These are phyloP conservation scores for Podaxis sp. DNA, from an alignment of 768 basidiomycete genomes.

Conservation along the genomic window DNA sequence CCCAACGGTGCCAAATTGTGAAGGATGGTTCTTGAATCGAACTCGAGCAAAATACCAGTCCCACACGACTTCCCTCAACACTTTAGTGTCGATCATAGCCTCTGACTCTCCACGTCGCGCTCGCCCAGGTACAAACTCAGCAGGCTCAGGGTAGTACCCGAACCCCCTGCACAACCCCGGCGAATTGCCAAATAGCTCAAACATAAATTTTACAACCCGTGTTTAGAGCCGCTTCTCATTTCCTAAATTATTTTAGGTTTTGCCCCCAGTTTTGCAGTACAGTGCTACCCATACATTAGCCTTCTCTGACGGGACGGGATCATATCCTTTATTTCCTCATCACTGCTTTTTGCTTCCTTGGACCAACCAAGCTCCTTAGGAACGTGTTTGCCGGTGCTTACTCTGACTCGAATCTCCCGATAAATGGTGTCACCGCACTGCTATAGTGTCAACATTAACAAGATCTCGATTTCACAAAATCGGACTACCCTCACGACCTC, in stretches of 20 bases:
- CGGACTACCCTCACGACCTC: not conserved
- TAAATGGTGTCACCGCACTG: not conserved
- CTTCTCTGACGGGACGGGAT: constrained; percentile 4
- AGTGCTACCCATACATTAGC: not conserved
- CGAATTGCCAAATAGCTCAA: not conserved
- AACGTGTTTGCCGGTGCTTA: not conserved
- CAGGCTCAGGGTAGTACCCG: not conserved
- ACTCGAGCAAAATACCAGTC: not conserved
- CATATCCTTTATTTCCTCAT: not conserved
- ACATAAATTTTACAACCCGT: not conserved
- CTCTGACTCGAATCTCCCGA: not conserved
- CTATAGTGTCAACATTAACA: not conserved
- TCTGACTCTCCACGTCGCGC: not conserved
- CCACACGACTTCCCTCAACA: constrained; percentile 4
- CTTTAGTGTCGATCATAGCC: not conserved
- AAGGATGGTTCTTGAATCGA: not conserved
- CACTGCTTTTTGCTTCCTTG: not conserved
- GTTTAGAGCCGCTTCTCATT: not conserved
- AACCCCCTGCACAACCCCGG: not conserved
- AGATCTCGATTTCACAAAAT: not conserved
- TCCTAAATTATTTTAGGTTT: not conserved
- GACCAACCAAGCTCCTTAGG: not conserved
- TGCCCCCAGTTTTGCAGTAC: not conserved
- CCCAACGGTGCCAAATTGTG: not conserved
- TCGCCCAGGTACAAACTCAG: not conserved